phyloP scores from a whole-genome alignment of 2,329 filamentous ascomycete species.

The Arthroderma sp. region DNA sequence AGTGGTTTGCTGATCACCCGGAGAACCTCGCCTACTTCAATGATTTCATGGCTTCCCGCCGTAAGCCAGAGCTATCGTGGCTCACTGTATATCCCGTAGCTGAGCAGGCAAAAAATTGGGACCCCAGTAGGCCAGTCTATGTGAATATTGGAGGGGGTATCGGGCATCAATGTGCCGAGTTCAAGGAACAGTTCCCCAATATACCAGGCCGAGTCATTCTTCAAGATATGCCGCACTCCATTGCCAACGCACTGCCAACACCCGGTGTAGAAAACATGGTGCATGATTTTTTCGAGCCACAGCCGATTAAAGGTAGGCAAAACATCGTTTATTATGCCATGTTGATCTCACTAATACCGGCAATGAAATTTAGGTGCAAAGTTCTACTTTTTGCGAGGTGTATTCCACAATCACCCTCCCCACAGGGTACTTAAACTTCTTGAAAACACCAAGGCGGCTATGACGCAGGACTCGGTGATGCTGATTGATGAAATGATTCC shows the following conservation, averaged over 20 bases:
- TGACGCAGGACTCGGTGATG: neutral
- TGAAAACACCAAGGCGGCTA: neutral
- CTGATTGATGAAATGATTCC: neutral
- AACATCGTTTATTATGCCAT: neutral
- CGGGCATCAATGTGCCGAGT: slow-evolving; percentile 26
- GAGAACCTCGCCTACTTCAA: slow-evolving; percentile 3
- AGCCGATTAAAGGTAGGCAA: slow-evolving; percentile 16
- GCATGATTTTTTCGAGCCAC: slow-evolving; percentile 17
- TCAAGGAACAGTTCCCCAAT: slow-evolving; percentile 21
- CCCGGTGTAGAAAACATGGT: slow-evolving; percentile 18
- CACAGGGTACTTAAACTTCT: neutral
- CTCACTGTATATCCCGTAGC: neutral
- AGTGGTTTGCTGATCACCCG: slow-evolving; percentile 15
- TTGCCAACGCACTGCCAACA: slow-evolving; percentile 16
- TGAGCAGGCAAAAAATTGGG: neutral
- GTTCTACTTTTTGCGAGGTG: neutral
- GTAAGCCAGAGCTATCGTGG: slow-evolving; percentile 1
- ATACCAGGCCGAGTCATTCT: slow-evolving; percentile 26
- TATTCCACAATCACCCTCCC: neutral
- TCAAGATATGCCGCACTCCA: slow-evolving; percentile 26
- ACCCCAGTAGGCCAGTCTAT: slow-evolving; percentile 16
- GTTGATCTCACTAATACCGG: neutral
- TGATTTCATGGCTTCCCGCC: neutral
- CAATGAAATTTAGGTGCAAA: neutral
- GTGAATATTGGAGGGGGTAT: slow-evolving; percentile 31